These are phyloP conservation scores for Apiospora arundinis DNA, from an alignment of 2,329 filamentous ascomycete species.

Conservation along the genomic window DNA sequence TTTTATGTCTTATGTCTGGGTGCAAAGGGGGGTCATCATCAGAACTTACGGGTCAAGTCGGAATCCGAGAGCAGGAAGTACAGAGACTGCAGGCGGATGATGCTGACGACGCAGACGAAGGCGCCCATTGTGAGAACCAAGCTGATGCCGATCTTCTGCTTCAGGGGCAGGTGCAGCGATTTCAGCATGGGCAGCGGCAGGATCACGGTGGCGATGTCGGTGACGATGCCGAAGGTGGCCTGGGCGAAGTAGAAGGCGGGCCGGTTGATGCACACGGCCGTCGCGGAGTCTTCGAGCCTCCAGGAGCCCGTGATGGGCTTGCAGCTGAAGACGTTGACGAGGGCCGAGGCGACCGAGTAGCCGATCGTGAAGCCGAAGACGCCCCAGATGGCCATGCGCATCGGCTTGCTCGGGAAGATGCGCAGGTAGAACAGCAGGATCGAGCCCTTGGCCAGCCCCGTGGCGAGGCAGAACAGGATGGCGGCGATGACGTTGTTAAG, in stretches of 20 bases:
- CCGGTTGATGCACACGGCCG: slow-evolving; percentile 34
- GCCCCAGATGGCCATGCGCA: slow-evolving; percentile 31
- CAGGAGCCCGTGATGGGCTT: slow-evolving; percentile 34
- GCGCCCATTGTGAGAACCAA: slow-evolving; percentile 46
- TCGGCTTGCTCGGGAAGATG: slow-evolving; percentile 33
- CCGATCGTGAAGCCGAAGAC: slow-evolving; percentile 33
- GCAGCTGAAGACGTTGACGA: slow-evolving; percentile 37
- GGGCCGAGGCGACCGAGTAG: slow-evolving; percentile 33
- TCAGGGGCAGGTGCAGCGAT: slow-evolving; percentile 48
- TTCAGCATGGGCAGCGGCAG: slow-evolving; percentile 51
- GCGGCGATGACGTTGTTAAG: slow-evolving; percentile 30
- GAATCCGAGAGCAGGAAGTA: slow-evolving; percentile 26
- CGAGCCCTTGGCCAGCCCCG: slow-evolving; percentile 35
- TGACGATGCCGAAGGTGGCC: slow-evolving; percentile 35
- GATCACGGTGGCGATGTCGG: slow-evolving; percentile 35
- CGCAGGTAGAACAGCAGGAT: slow-evolving; percentile 37
- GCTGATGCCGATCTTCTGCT: slow-evolving; percentile 50
- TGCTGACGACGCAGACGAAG: slow-evolving; percentile 33
- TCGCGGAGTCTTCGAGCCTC: slow-evolving; percentile 31
- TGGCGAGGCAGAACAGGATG: slow-evolving; percentile 31
- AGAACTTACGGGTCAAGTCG: slow-evolving; percentile 28
- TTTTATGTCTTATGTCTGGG: not conserved
- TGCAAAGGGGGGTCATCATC: not conserved
- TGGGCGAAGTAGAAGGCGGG: slow-evolving; percentile 38
- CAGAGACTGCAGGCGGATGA: slow-evolving; percentile 31